These are phyloP conservation scores for Fraxinus quadrangulata DNA, from an alignment of 257 asterid species.

Conservation along the genomic window DNA sequence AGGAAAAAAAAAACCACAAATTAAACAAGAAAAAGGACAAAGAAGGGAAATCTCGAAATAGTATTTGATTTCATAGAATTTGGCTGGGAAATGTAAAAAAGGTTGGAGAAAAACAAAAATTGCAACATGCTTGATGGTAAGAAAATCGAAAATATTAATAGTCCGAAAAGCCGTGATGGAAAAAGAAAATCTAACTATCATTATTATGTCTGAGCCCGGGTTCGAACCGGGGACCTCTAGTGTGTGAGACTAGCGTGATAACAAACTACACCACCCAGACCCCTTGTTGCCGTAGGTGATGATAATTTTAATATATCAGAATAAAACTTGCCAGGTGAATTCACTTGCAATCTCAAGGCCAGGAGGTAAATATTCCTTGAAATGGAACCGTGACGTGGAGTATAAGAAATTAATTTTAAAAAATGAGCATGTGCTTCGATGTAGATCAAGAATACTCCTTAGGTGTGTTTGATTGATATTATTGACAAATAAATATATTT, in stretches of 20 bases:
- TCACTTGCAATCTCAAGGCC: no score
- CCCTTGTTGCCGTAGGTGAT: no score
- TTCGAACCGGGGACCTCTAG: slow-evolving; percentile 99
- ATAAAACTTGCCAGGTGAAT: no score
- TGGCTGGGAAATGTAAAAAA: background rate
- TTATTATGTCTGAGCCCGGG: slow-evolving; percentile 88
- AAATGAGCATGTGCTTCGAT: no score
- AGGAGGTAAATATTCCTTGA: no score
- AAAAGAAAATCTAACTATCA: background rate
- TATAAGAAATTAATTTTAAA: no score
- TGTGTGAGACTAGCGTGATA: slow-evolving; percentile 99
- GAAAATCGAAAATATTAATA: background rate
- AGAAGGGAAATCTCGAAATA: background rate
- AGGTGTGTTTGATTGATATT: no score
- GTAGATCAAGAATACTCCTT: no score
- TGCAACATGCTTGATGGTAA: background rate
- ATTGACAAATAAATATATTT: no score
- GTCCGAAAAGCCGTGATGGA: background rate
- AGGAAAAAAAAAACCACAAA: background rate
- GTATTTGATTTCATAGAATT: background rate
- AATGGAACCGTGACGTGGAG: no score
- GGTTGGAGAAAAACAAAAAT: background rate
- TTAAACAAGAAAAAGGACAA: background rate
- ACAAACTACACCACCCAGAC: slow-evolving; percentile 99
- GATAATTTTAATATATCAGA: no score